A percentile compares a stretch with the other conserved stretches of the same genome.
Conservation (phyloP, 2,329 filamentous ascomycete species). For the Sporothrix schenckii region DNA sequence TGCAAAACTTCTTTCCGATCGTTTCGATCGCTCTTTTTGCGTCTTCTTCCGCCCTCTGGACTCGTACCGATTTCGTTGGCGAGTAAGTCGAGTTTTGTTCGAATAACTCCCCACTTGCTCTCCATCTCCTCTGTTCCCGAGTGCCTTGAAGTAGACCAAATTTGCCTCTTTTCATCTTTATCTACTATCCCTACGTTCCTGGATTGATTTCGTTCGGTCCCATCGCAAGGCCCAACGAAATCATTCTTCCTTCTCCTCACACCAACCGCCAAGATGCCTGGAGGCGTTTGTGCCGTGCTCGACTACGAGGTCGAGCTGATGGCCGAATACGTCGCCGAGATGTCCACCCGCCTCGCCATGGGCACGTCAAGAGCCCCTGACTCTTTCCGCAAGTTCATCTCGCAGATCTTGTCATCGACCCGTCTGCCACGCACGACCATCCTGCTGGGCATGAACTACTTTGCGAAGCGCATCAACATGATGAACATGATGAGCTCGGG, state of each 20-base stretch:
- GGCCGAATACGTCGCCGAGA: conserved; percentile 92
- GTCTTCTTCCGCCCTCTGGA: conserved; percentile 41
- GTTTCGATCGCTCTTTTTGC: conserved; percentile 32
- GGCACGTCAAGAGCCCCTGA: conserved; percentile 54
- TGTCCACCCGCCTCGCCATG: conserved; percentile 66
- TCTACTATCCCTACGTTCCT: too few species aligned
- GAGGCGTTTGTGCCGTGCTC: conserved; percentile 89
- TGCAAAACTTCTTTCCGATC: conserved; percentile 27
- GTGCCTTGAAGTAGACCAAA: conserved; percentile 48
- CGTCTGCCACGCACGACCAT: conserved; percentile 89
- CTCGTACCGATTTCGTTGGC: neutral
- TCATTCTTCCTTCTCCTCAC: conserved; percentile 37
- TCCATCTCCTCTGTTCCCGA: conserved; percentile 39
- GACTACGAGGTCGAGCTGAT: conserved; percentile 97
- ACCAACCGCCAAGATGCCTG: conserved; percentile 59
- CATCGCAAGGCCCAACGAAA: conserved; percentile 33
- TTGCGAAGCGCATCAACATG: conserved; percentile 79
- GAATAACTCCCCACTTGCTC: conserved; percentile 36
- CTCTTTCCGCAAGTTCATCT: conserved; percentile 91
- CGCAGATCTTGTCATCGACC: conserved; percentile 86
- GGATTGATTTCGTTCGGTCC: conserved; percentile 27
- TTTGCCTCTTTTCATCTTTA: conserved; percentile 26
- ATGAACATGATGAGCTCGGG: conserved; percentile 57
- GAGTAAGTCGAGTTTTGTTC: conserved; percentile 39
- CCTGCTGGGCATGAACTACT: conserved; percentile 84